Evolutionary conservation across 129 eudicot genomes (phyloP), one percentile per base, ranked within the genome.

Genomic region (Flaveria robusta): DNA sequence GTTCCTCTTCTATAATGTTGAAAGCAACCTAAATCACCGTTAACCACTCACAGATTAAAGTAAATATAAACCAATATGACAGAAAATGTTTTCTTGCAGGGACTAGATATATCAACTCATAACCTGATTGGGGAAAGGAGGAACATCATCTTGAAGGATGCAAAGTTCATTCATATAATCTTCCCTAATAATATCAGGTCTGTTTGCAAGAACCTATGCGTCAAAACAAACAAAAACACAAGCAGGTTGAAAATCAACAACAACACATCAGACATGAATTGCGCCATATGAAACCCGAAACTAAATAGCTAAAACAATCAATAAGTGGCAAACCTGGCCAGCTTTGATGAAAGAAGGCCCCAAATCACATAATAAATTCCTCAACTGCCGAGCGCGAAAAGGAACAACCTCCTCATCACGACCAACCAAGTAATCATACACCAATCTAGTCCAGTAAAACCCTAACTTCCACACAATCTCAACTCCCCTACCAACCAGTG

Each of bases 141-240:
- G 99, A 83, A 94, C 99, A 78, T 94, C 99, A 77, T 94, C 99
- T 83, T 94, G 99, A 81, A 94, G 97, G 83, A 91, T 85, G 87
- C 99, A 94, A 74, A 94, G 96, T 80, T 94, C 99, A 80, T 91
- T 94, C 99, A 94, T 94, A 66, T 94, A 94, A 87, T 94, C 99
- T 83, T 94, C 99, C 83, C 99, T 84, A 29, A 94, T 91, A 70
- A 94, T 94, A 84, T 94, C 99, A 68, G 99, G 99, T 76, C 99
- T 89, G 81, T 89, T 94, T 9, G 99, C 99, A 74, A 94, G 99
- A 82, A 94, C 99, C 98, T 93, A 85, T 66, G 11, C 7, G 5
- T 31, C 37, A 31, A 31, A 3, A 3, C 37, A 34, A 34, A 34
- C 39, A 34, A 34, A 34, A 34, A 34, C 39, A 34, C 1, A 24